A percentile compares a stretch with the other conserved stretches of the same genome.
Conservation (phyloP, 78 protist species). For the Dictyostelium capitatum region DNA sequence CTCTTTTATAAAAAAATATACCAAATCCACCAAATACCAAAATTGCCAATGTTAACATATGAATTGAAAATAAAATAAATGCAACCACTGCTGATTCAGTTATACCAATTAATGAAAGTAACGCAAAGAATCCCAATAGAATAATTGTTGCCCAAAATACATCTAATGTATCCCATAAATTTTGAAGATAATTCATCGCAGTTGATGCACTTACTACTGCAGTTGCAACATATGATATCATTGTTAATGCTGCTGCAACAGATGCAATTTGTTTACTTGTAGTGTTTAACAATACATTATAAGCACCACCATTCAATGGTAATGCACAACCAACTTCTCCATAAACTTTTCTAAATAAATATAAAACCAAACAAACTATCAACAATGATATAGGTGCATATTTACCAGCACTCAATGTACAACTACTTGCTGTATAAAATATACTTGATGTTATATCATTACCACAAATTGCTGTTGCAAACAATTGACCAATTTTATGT, state of each 20-base stretch:
- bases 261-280: slow-evolving; percentile 88
- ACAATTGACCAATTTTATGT: slow-evolving; percentile 74
- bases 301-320: slow-evolving; percentile 93
- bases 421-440: slow-evolving; percentile 80
- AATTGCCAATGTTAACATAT: slow-evolving; percentile 77
- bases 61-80: slow-evolving; percentile 78
- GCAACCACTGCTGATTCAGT: slow-evolving; percentile 90
- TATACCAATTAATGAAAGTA: slow-evolving; percentile 80
- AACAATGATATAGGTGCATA: slow-evolving; percentile 89
- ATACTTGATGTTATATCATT: slow-evolving; percentile 86
- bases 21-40: slow-evolving; percentile 75
- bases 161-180: slow-evolving; percentile 5
- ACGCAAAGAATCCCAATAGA: slow-evolving; percentile 73
- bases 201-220: slow-evolving; percentile 85
- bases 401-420: slow-evolving; percentile 78
- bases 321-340: slow-evolving; percentile 90
- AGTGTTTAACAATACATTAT: slow-evolving; percentile 90
- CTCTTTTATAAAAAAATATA: background rate
- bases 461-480: slow-evolving; percentile 85
- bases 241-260: slow-evolving; percentile 88
- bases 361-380: slow-evolving; percentile 84
- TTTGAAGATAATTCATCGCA: slow-evolving; percentile 62
- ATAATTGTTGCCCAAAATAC: slow-evolving; percentile 69
- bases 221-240: slow-evolving; percentile 92
- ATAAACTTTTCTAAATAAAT: slow-evolving; percentile 85